Base-by-base conservation (phyloP, 768 basidiomycete species). In the Calocybe gangraenosa region DNA sequence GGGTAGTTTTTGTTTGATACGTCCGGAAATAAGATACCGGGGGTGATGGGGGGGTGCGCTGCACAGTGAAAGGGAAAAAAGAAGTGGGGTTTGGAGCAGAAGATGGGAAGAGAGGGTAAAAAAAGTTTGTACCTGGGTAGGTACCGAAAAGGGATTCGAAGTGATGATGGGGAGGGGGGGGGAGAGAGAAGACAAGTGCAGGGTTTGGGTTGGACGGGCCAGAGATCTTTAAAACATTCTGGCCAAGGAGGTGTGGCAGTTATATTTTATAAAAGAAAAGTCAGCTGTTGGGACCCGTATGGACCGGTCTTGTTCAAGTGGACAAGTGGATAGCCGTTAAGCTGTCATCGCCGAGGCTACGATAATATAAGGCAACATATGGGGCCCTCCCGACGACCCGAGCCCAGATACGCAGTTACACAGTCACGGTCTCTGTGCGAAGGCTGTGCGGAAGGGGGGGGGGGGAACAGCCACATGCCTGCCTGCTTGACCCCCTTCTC, bases 11-110 rank as follows among this genome's bases (percentile, higher is more conserved):
- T 44, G 47, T 40, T 51, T 28, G 50, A 43, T 52, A 49, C 52
- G 54, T 58, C 54, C 53, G 58, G 52, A 43, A 46, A 37, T 35
- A 14, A 18, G 48, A 38, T 37, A 37, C 58, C 46, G 51, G 56
- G 46, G 38, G 47, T 44, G 41, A 46, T 43, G 51, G 33, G 40
- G 17, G 19, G 35, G 35, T 28, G 52, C 48, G 44, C 50, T 44
- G 49, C 37, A 49, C 40, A 55, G 40, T 31, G 40, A 47, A 28
- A 40, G 23, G 7, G 31, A 31, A 45, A 32, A 31, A 18, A 48
- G 10, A 33, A 40, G 44, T 25, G 45, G 45, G 42, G 33, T 21
- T 15, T 44, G 18, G 38, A 19, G 3, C 25, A 7, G n/a, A 18
- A 18, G 14, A 35, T 5, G 14, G 7, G 33, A 19, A 43, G 42